These are phyloP conservation scores for Cyclotella cryptica DNA, from an alignment of 108 stramenopile genomes.

Conservation along the genomic window DNA sequence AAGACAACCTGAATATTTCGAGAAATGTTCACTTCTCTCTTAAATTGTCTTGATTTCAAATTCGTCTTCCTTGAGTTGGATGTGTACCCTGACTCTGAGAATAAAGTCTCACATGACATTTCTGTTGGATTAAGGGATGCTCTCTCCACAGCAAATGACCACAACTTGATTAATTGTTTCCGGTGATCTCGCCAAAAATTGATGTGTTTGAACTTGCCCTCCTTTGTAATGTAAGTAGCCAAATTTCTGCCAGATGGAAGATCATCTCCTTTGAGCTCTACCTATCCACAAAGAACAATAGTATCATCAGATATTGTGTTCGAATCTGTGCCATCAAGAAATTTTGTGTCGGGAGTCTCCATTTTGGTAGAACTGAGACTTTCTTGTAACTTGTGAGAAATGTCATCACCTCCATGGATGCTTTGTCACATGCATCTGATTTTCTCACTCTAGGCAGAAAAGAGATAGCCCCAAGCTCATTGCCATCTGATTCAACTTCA, in stretches of 20 bases:
- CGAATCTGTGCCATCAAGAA: conserved; percentile 6
- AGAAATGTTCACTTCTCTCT: conserved; percentile 5
- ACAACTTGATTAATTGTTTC: conserved; percentile 16
- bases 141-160: conserved; percentile 5
- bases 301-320: conserved; percentile 9
- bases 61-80: neutral
- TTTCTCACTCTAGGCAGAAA: neutral
- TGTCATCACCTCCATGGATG: neutral
- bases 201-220: conserved; percentile 14
- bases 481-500: too few relatives aligned
- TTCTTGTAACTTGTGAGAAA: neutral
- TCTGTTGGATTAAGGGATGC: conserved; percentile 23
- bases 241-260: conserved; percentile 20
- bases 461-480: too few relatives aligned
- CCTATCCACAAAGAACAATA: conserved; percentile 11
- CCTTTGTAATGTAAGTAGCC: conserved; percentile 1
- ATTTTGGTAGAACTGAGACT: neutral
- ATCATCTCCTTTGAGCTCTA: conserved; percentile 5
- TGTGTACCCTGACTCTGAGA: conserved; percentile 18
- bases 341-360: neutral
- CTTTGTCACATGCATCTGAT: neutral
- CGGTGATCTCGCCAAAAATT: conserved; percentile 19
- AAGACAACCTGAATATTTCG: conserved; percentile 15
- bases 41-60: conserved; percentile 9
- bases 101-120: conserved; percentile 19